phyloP scores from a whole-genome alignment of 2,329 filamentous ascomycete genomes.

The Cladosporium sp. region DNA sequence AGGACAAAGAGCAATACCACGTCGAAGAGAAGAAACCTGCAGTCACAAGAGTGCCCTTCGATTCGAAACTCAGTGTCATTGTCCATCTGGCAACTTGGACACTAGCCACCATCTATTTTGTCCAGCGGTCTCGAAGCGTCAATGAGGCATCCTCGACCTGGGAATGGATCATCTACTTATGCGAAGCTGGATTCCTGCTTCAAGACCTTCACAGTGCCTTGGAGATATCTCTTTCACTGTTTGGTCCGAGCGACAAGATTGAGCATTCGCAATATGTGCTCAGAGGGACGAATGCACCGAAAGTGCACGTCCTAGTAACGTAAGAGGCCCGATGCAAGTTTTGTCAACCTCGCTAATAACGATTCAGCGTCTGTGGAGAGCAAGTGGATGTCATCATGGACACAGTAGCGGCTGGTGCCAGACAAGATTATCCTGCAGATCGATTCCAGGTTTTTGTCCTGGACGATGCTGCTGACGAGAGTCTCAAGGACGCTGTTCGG shows the following conservation, averaged over 20 bases:
- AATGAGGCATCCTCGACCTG: neutral
- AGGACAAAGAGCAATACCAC: neutral
- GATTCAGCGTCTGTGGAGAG: conserved; percentile 13
- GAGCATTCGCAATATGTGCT: neutral
- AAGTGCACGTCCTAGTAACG: neutral
- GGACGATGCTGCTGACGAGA: conserved; percentile 10
- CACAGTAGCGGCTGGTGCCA: conserved; percentile 14
- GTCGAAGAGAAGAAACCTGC: neutral
- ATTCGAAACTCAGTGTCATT: neutral
- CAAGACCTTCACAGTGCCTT: neutral
- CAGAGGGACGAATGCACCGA: neutral
- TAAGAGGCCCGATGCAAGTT: neutral
- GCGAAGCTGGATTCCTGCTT: neutral
- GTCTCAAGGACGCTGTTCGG: conserved; percentile 5
- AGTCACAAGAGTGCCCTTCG: neutral
- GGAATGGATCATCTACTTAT: neutral
- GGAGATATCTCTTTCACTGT: neutral
- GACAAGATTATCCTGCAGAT: conserved; percentile 12
- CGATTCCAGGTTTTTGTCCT: conserved; percentile 14
- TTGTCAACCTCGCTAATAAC: too few species aligned
- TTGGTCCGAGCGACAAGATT: neutral
- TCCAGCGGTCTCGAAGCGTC: neutral
- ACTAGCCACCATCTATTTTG: neutral
- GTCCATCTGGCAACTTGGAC: neutral
- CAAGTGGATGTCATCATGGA: conserved; percentile 13